A percentile compares a stretch with the other conserved stretches of the same genome.
Evolutionary conservation across 139 green algal species (phyloP).

Genomic region (Closterium sp.): DNA sequence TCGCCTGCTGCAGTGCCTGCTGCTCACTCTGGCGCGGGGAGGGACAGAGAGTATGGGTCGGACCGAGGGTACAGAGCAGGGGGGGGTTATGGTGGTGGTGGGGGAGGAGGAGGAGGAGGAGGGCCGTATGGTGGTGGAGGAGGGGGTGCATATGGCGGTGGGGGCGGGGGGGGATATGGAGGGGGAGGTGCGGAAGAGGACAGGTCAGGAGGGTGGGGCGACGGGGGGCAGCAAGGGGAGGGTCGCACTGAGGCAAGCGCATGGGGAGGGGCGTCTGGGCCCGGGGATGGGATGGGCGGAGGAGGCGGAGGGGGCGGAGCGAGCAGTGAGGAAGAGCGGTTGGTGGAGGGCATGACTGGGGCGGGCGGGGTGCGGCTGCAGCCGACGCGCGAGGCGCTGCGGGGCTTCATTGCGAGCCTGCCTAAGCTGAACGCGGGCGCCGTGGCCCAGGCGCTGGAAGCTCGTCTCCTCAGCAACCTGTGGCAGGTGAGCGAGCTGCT

Average conservation of each 20-base stretch:
- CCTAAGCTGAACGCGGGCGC: slow-evolving; percentile 9
- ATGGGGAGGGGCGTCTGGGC: neutral
- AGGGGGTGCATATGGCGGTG: slow-evolving; percentile 1
- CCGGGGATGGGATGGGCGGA: neutral
- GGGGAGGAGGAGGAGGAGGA: neutral
- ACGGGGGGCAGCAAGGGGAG: neutral
- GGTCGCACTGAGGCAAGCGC: neutral
- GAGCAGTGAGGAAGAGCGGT: slow-evolving; percentile 28
- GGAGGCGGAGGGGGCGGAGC: neutral
- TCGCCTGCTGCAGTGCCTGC: neutral
- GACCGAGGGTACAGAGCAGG: neutral
- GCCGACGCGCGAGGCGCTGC: slow-evolving; percentile 37
- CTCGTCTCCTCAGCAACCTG: slow-evolving; percentile 15
- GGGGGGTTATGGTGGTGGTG: neutral
- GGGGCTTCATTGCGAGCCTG: slow-evolving; percentile 9
- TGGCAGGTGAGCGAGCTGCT: slow-evolving; percentile 50
- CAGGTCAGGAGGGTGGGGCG: neutral
- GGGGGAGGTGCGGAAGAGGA: neutral
- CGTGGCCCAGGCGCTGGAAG: slow-evolving; percentile 29
- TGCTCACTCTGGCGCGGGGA: neutral
- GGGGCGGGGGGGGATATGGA: neutral
- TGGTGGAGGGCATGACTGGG: slow-evolving; percentile 38
- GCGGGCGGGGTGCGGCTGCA: slow-evolving; percentile 33
- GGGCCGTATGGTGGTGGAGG: slow-evolving; percentile 3
- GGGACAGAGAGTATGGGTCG: neutral